Evolutionary conservation across 1,139 yeast genomes (phyloP), one percentile per base, ranked within the genome.

Genomic region (Pichia sp.): DNA sequence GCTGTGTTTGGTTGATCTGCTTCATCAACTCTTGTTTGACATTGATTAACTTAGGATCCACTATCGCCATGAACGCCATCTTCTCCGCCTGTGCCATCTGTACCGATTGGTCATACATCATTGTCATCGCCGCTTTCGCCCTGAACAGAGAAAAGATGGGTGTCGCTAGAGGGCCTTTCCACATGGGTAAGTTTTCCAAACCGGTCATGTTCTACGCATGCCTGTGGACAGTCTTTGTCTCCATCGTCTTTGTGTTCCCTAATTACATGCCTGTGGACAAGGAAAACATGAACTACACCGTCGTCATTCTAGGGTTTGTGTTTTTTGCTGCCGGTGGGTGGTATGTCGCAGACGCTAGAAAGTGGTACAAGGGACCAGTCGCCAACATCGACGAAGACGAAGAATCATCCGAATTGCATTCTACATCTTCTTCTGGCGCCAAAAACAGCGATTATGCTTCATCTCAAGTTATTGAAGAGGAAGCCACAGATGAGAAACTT

Each of bases 251-350:
- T 61, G 68, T 77, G 55, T 74, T 77, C 70, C 82, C 82, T 26
- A 66, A 77, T 45, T 76, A 73, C 49, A 75, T 76, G 79, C 82
- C 82, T 2, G 81, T 75, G 8, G 67, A 72, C 11, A 73, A 74
- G 31, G 75, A 74, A 26, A 72, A 75, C 61, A 78, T 77, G 82
- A 78, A 78, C 63, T 78, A 78, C 63, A 77, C 78, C 4, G 72
- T 72, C 55, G 80, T 72, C 11, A 78, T 78, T 29, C 48, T 69
- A 19, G 72, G 71, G 7, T 63, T 64, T 49, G 70, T 64, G 5
- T 65, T 69, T 52, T 60, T 69, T 47, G 61, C 58, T 30, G 66
- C 72, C 41, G 69, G 70, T 54, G 64, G 66, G n/a, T 69, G 72
- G 72, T 69, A 67, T 56, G 31, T 52, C 5, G 8, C 67, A 23